These are phyloP conservation scores for Diospyros lotus DNA, from an alignment of 148 eudicot species.

Conservation along the genomic window DNA sequence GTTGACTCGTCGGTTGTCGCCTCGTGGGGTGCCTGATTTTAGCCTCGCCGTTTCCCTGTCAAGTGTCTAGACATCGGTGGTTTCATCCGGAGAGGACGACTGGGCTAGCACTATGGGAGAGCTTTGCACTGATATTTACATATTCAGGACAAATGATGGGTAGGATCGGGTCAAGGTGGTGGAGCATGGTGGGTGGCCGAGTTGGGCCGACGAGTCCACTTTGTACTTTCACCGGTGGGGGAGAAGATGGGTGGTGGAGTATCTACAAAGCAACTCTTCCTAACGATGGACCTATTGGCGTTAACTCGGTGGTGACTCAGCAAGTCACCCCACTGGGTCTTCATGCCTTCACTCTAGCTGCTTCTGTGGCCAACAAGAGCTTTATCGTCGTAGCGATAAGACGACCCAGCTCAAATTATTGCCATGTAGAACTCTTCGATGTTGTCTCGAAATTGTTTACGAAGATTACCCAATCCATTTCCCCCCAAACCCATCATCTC, in stretches of 20 bases:
- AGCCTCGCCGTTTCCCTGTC: constrained; percentile 93
- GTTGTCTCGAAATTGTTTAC: constrained; percentile 31
- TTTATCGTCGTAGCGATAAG: constrained; percentile 65
- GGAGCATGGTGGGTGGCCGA: constrained; percentile 93
- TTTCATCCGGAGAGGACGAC: constrained; percentile 56
- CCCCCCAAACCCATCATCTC: constrained; percentile 64
- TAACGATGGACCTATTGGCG: too few relatives aligned
- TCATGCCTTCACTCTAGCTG: constrained; percentile 49
- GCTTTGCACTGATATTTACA: constrained; percentile 62
- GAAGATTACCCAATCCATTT: constrained; percentile 42
- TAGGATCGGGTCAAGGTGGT: constrained; percentile 62
- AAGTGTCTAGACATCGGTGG: constrained; percentile 90
- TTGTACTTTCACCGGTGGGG: constrained; percentile 69
- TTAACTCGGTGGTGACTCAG: too few relatives aligned
- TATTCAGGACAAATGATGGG: constrained; percentile 66
- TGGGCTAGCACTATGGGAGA: constrained; percentile 93
- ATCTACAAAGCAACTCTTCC: too few relatives aligned
- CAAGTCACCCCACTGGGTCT: constrained; percentile 74
- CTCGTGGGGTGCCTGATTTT: constrained; percentile 66
- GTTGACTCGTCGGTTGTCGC: constrained; percentile 64
- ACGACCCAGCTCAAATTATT: constrained; percentile 33
- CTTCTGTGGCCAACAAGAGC: too few relatives aligned
- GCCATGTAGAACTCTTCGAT: constrained; percentile 72
- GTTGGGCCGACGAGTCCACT: constrained; percentile 72
- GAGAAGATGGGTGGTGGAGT: constrained; percentile 86